Base-by-base conservation (phyloP, 345 rosid genomes). In the Dipteronia dyeriana region DNA sequence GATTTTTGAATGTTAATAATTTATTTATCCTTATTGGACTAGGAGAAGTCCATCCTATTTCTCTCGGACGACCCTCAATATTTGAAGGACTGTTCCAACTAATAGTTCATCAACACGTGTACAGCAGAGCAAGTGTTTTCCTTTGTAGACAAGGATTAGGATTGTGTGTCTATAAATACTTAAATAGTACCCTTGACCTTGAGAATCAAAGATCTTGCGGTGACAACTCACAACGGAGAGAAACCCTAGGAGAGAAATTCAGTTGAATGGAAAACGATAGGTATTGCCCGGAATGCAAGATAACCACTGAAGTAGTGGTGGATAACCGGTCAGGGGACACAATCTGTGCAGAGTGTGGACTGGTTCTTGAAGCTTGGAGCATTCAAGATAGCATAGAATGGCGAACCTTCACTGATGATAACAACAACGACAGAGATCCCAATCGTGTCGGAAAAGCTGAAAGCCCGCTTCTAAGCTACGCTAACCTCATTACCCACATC, bases 211-310 rank as follows among this genome's bases (percentile, higher is more conserved):
- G 41, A 38, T 3, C 7, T 38, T 38, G 5, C 3, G 7, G 41
- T 38, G 41, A 14, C 14, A 19, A 26, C 26, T 26, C 26, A 26
- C 26, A 26, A 26, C 1, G 9, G 17, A 11, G 7, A 5, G 53
- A 57, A 60, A 43, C 25, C 16, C 45, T 7, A 61, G 20, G 63
- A 49, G 16, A 13, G 11, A 38, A 38, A 38, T 6, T 38, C 7
- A 38, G 7, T 3, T 0, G 11, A 34, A 62, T 61, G 34, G 45
- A 74, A 1, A 2, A 19, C 4, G 70, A 17, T 4, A 16, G 17
- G 31, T 69, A 61, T 14, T 80, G 79, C 47, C 9, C 3, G 9
- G 82, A 70, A 2, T 75, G 79, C 73, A 75, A 64, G 72, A 20
- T 34, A 10, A 1, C 20, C 64, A 51, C 77, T 4, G 68, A 59